Evolutionary conservation across 176 grass and related monocot species (phyloP), one percentile per base, ranked within the genome.

Genomic region (Luzula sylvatica): DNA sequence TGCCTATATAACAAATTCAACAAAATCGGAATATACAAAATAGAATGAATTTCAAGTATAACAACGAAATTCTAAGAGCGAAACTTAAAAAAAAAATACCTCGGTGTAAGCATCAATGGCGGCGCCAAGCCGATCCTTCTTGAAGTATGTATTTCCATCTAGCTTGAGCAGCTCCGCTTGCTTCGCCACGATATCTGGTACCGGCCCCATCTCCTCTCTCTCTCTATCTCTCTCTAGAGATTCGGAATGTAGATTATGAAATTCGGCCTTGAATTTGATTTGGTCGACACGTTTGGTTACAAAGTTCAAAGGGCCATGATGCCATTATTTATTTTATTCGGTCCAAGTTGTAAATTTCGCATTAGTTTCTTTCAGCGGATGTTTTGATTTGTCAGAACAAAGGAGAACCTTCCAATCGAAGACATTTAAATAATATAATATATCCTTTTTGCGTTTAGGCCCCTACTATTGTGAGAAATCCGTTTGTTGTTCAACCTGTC

Each of bases 61-160:
- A 23, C 20, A 22, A 63, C 30, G 30, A 15, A 15, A n/a, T n/a
- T 22, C 5, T 5, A 53, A 15, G 39, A 13, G 8, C 15, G 18
- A 25, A 50, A 49, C 24, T 11, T 15, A 4, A 35, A 61, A 7
- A 25, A 30, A 61, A 7, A 25, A 30, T 47, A 80, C 83, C 83
- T 76, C 89, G 13, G 89, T 88, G 73, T 95, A 88, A 14, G 83
- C 80, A 58, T 88, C 89, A 68, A 95, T 88, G 83, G 89, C 83
- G 50, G 83, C 89, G 52, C 80, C 66, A 57, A 95, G 64, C 11
- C 89, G 83, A 6, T 78, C 81, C 70, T 85, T 95, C 77, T 77
- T 84, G 61, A 88, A 84, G 58, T 62, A 95, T 11, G 23, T 20
- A 76, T 85, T 95, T 15, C 80, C 90, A 38, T 88, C 63, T 65